These are phyloP conservation scores for Mallotus nudiflorus DNA, from an alignment of 345 rosid species.

Conservation along the genomic window DNA sequence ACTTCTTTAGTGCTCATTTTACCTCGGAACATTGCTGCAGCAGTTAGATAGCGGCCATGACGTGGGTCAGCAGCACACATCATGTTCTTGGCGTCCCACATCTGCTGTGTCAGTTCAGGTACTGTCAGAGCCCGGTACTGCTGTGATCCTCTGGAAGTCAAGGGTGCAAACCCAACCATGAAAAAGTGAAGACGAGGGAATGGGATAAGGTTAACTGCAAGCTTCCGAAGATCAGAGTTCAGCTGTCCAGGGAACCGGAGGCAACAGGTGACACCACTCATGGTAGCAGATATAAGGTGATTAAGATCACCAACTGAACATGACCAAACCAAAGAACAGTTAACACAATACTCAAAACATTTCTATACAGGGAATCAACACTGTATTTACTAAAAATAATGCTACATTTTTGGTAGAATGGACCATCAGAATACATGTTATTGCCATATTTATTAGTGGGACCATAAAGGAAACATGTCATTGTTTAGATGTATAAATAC, in stretches of 20 bases:
- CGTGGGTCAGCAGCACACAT: constrained; percentile 34
- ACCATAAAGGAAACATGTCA: background rate
- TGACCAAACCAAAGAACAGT: background rate
- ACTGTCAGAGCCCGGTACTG: constrained; percentile 29
- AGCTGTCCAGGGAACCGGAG: constrained; percentile 32
- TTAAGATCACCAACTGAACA: constrained; percentile 31
- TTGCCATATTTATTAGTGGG: constrained; percentile 4
- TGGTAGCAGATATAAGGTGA: constrained; percentile 32
- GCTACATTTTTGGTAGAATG: too few relatives aligned
- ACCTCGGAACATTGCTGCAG: constrained; percentile 33
- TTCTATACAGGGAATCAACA: too few relatives aligned
- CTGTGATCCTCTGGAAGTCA: constrained; percentile 32
- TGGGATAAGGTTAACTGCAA: constrained; percentile 31
- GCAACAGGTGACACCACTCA: constrained; percentile 33
- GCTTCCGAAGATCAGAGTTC: constrained; percentile 30
- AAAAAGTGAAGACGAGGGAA: constrained; percentile 32
- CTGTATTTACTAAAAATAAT: too few relatives aligned
- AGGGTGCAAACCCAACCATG: constrained; percentile 30
- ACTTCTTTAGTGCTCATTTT: constrained; percentile 32
- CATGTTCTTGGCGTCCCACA: constrained; percentile 34
- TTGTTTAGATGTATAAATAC: background rate
- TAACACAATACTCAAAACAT: background rate
- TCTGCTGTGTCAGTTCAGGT: constrained; percentile 30
- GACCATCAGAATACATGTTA: constrained; percentile 1
- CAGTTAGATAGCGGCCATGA: constrained; percentile 30